Evolutionary conservation across 345 rosid species (phyloP), one percentile per base, ranked within the genome.

Genomic region (Camelina laxa): DNA sequence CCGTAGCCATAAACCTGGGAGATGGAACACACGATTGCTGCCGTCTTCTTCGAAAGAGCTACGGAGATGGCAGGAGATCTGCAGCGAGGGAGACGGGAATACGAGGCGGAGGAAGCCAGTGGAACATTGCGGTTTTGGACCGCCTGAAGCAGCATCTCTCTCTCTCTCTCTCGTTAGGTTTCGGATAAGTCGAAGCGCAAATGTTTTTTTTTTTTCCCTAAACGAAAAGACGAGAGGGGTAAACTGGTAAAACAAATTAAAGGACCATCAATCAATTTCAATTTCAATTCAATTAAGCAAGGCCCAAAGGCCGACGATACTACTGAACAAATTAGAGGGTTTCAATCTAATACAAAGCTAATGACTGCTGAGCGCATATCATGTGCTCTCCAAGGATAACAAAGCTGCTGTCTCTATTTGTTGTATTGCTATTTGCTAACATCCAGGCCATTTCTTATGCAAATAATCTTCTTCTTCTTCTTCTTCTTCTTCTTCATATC

Each of bases 1-100:
- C 94, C 93, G 76, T 91, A 87, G 80, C 77, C 86, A 81, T 87
- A 88, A 45, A 87, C 59, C 82, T 87, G 84, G 0, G 97, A 89
- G 35, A 88, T 70, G 20, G 89, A 88, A 78, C 97, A 93, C 4
- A 77, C 77, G 44, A 72, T 72, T 60, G 15, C 51, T 51, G 61
- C 30, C 69, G 51, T 60, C 68, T 60, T 72, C 74, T 42, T 60
- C 57, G 64, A 24, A 7, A 47, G 59, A 60, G 73, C 17, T 16
- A 78, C 19, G 59, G 73, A 68, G 49, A 68, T 70, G 47, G 60
- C 39, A 12, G 75, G 78, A 60, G 50, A 64, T 44, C 57, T 79
- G 60, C 70, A 70, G 22, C 71, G 86, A 10, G 80, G 69, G 39
- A 81, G 75, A 15, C 57, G 64, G 44, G 88, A 80, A 78, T 78